Evolutionary conservation across 1,284 basidiomycete species (phyloP).

Genomic region (Sphagnurus paluster): DNA sequence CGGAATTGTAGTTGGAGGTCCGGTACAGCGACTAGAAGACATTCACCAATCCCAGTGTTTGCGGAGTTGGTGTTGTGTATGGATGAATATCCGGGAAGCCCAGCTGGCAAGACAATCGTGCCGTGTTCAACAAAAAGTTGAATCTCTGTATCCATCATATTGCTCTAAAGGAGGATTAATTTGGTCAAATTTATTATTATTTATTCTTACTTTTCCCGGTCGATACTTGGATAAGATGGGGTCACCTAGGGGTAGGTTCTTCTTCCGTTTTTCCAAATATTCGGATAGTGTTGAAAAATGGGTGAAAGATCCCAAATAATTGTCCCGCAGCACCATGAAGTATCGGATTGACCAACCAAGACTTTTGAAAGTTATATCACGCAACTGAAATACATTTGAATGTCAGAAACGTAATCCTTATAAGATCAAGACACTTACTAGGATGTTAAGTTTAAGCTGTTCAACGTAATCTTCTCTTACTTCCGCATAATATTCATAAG

Average conservation of each 20-base stretch:
- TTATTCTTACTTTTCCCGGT: conserved; percentile 59
- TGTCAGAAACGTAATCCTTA: neutral
- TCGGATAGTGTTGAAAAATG: conserved; percentile 87
- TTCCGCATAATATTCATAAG: conserved; percentile 74
- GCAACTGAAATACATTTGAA: conserved; percentile 35
- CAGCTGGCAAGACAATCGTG: conserved; percentile 68
- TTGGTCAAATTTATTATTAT: conserved; percentile 5
- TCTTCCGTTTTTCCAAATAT: conserved; percentile 70
- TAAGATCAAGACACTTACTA: conserved; percentile 41
- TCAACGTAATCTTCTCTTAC: conserved; percentile 74
- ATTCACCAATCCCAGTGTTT: conserved; percentile 47
- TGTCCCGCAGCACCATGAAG: conserved; percentile 85
- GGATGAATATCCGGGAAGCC: conserved; percentile 70
- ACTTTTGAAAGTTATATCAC: conserved; percentile 63
- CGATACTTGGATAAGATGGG: conserved; percentile 80
- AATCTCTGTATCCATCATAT: conserved; percentile 78
- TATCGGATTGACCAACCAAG: conserved; percentile 88
- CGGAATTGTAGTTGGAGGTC: conserved; percentile 76
- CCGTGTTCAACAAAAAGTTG: conserved; percentile 55
- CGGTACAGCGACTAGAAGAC: conserved; percentile 59
- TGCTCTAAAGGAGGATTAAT: conserved; percentile 52
- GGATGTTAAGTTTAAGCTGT: conserved; percentile 69
- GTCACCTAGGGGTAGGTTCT: conserved; percentile 69
- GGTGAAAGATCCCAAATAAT: conserved; percentile 91
- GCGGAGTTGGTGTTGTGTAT: conserved; percentile 24